Evolutionary conservation across 352 stramenopile species (phyloP).

Genomic region (Pythium aristosporum): DNA sequence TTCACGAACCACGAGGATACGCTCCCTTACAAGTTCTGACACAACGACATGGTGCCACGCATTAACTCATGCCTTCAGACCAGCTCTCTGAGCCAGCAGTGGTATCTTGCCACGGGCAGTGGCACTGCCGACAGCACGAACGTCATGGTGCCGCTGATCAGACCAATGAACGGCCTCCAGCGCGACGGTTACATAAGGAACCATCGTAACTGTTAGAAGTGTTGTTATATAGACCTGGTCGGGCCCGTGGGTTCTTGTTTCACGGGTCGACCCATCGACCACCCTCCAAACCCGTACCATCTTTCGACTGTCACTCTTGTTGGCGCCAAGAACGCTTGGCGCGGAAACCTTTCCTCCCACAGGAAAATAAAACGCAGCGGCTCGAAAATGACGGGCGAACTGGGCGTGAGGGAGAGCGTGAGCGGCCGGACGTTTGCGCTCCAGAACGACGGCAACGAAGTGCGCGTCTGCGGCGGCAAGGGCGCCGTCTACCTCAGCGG

Average conservation of each 20-base stretch:
- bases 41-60: constrained; percentile 1
- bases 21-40: background rate
- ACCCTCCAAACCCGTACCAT: background rate
- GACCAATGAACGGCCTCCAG: background rate
- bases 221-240: background rate
- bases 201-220: background rate
- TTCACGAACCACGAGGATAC: too few relatives aligned
- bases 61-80: constrained; percentile 16
- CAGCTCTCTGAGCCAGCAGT: background rate
- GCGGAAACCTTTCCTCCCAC: constrained; percentile 12
- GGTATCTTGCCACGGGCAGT: too few relatives aligned
- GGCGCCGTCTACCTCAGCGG: constrained; percentile 69
- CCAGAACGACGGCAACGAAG: constrained; percentile 44
- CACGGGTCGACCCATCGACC: background rate
- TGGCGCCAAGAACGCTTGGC: constrained; percentile 20
- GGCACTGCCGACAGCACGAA: too few relatives aligned
- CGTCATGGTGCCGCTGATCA: background rate
- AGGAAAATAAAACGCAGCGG: background rate
- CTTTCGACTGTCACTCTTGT: constrained; percentile 8
- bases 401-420: constrained; percentile 76
- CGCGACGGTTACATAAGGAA: background rate
- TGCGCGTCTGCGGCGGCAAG: constrained; percentile 66
- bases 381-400: constrained; percentile 18
- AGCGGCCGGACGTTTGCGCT: constrained; percentile 57
- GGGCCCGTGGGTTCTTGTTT: background rate